Percentiles rank a stretch among this genome's conserved stretches.
Evolutionary conservation across 306 rosid genomes (phyloP).

Genomic region (Casuarina cunninghamiana): DNA sequence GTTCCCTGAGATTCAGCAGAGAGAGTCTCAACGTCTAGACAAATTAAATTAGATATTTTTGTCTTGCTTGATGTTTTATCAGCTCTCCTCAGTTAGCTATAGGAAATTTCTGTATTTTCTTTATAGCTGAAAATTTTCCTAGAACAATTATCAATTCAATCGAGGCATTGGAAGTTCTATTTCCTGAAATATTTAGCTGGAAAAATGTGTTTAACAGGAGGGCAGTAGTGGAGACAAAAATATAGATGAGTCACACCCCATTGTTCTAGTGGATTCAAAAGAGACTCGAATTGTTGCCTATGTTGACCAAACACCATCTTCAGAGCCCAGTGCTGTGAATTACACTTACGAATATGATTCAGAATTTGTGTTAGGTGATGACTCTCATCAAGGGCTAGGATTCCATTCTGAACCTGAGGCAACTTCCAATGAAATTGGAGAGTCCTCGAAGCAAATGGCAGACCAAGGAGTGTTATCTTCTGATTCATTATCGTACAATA

Average conservation of each 20-base stretch:
- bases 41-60: neutral
- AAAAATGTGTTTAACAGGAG: constrained; percentile 47
- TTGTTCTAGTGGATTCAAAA: constrained; percentile 47
- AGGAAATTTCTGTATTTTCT: neutral
- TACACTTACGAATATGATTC: constrained; percentile 58
- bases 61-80: neutral
- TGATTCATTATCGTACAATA: constrained; percentile 45
- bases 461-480: constrained; percentile 43
- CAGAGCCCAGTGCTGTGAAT: constrained; percentile 38
- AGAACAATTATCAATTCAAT: neutral
- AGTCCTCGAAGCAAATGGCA: constrained; percentile 40
- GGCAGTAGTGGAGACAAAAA: constrained; percentile 28
- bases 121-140: constrained; percentile 2
- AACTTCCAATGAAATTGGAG: constrained; percentile 47
- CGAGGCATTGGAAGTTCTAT: constrained; percentile 3
- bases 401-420: constrained; percentile 58
- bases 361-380: constrained; percentile 75
- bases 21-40: neutral
- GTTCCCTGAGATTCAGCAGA: neutral
- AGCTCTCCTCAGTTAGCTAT: neutral
- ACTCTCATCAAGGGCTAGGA: constrained; percentile 77
- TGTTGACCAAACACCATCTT: constrained; percentile 54
- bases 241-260: constrained; percentile 42
- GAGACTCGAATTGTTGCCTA: constrained; percentile 45
- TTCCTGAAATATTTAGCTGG: constrained; percentile 25